Base-by-base conservation (phyloP, 2,329 filamentous ascomycete species). In the Diplocarpon mali region DNA sequence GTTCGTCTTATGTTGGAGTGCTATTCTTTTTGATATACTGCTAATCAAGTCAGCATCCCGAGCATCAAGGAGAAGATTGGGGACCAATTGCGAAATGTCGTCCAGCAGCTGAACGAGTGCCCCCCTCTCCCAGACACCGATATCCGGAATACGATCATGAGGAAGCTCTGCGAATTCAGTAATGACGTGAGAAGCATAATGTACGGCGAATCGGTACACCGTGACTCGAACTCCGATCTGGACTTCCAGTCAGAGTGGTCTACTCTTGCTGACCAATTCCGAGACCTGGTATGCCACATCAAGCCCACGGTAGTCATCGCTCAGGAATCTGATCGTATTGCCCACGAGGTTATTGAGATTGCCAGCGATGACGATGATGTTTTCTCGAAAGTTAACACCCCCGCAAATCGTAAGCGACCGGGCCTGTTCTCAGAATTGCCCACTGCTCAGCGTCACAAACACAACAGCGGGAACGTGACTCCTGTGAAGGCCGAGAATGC, bases 121-220 rank as follows among this genome's bases (percentile, higher is more conserved):
- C 84, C 84, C 0, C 80, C 85, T 31, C 72, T 85, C 0, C 81
- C 83, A 0, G 63, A 63, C 0, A 63, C 67, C 0, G 85, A 87
- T 35, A 74, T 87, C 0, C 72, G 79, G n/a, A 67, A 79, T 0
- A 75, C 79, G 9, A 71, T 93, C 0, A 71, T 72, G 15, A 71
- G 72, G 2, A 74, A 76, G 10, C 60, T 90, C 0, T 66, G 68
- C 11, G 65, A 65, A 0, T 80, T 90, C 48, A 71, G 74, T 0
- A 64, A 67, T 0, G 58, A 67, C 0, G 68, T 86, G 1, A 16
- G 12, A 17, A n/a, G 16, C 7, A 12, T 32, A 10, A n/a, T 40
- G 11, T 14, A 34, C 10, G 14, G 20, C 10, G 10, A n/a, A 8
- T 28, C 16, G 15, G 5, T 8, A 12, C 20, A 24, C 20, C 20